Evolutionary conservation across 345 rosid species (phyloP), one percentile per base, ranked within the genome.

Genomic region (Ceriops tagal): DNA sequence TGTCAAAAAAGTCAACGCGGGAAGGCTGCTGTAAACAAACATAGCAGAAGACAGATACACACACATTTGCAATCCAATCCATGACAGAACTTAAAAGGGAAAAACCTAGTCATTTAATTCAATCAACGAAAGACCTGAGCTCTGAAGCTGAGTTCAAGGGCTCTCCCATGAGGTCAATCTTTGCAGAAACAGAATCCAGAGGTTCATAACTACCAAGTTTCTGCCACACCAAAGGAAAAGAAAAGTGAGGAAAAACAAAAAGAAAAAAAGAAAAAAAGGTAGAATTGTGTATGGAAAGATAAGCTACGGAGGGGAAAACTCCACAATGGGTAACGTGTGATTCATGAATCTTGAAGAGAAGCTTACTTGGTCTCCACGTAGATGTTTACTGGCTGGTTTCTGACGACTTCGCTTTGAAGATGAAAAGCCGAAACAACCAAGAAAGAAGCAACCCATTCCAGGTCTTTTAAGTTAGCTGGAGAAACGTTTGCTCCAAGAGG

Each of bases 171-270:
- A 20, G 16, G 66, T 72, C 83, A 73, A 73, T 53, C 68, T 75
- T 73, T 21, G 63, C 19, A 58, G 84, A 84, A 69, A 55, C 79
- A 51, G 79, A 77, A 52, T 77, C 89, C 35, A 92, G 78, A 79
- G 78, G 66, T 56, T 71, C 67, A 68, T 77, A 77, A 53, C 63
- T 57, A 32, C 80, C 61, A 64, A 63, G 31, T 24, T 67, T 59
- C 80, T 63, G 70, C 69, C 21, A 22, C 24, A 59, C 43, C 19
- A 63, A 28, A 27, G 28, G 59, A 56, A 56, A 56, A 13, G 24
- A 24, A 56, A 30, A 55, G 30, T 21, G 0, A 53, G n/a, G 22
- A 53, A 8, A 8, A 24, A 5, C 7, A 7, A 51, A 58, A 32
- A n/a, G 27, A n/a, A 7, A 26, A 26, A 15, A 26, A 70, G 8